Evolutionary conservation across 1,284 basidiomycete species (phyloP), one percentile per base, ranked within the genome.

Genomic region (Heterobasidion parviporum): DNA sequence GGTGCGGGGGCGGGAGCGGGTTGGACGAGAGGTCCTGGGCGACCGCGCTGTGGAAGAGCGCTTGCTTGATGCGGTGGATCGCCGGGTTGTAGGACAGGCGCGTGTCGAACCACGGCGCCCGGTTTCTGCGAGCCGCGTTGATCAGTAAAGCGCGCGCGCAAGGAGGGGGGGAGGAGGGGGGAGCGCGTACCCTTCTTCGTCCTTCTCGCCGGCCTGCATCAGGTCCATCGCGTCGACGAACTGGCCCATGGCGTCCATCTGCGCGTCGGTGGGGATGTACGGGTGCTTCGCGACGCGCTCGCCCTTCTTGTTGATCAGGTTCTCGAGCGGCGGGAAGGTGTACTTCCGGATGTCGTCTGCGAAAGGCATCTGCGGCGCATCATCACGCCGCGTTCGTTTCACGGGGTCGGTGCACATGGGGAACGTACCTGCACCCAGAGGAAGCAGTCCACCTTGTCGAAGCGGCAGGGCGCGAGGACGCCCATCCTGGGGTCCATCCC

Each of bases 281-380:
- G 89, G 82, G 65, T 97, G 94, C 59, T 85, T 82, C 6, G 72
- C 80, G 46, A 97, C 69, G 4, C 72, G 70, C 59, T 89, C 84
- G 3, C 94, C 94, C 43, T 85, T 86, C 64, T 84, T 89, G 50
- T 83, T 87, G 60, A 89, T 73, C 36, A 96, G 78, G 9, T 79
- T 79, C 45, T 87, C 83, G 41, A 98, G 77, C 0, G 92, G 92
- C 0, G 89, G 83, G 67, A 98, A 98, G 9, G 82, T 85, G 68
- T 93, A 94, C 60, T 84, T 87, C 58, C 92, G 82, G 54, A 95
- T 76, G 64, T 99, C 96, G 65, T 98, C 94, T 3, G 93, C 91
- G 65, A 98, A 98, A 0, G 96, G 96, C 76, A 97, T 84, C 88
- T 95, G 20, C 10, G 64, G 7, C 32, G 47, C 8, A 56, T 7